A percentile compares a stretch with the other conserved stretches of the same genome.
phyloP scores from a whole-genome alignment of 805 yeast species.

The Yarrowia sp. region DNA sequence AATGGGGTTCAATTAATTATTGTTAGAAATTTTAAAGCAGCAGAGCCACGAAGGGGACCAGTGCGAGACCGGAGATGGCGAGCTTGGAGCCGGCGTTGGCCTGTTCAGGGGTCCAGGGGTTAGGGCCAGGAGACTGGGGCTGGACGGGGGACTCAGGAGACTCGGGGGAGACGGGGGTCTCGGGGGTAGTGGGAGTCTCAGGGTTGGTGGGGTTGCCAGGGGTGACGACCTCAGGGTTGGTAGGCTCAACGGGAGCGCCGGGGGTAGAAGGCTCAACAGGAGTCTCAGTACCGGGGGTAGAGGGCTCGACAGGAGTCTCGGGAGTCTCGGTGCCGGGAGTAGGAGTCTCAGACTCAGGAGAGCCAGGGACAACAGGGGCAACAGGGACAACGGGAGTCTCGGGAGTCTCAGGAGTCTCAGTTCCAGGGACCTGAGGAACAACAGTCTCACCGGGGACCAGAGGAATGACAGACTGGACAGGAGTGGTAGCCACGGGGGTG shows the following conservation, averaged over 20 bases:
- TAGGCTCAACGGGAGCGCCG: not conserved
- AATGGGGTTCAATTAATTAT: not conserved
- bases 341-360: not conserved
- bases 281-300: not conserved
- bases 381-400: not conserved
- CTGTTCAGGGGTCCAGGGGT: not conserved
- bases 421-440: not conserved
- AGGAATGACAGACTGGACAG: not conserved
- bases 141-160: not conserved
- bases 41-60: conserved; percentile 6
- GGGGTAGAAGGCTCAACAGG: not conserved
- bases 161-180: not conserved
- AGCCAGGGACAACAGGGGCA: no score
- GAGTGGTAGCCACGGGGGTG: not conserved
- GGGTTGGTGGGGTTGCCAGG: not conserved
- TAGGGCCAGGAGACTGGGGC: not conserved
- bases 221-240: no score
- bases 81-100: conserved; percentile 4
- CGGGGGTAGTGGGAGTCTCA: not conserved
- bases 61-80: not conserved
- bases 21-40: conserved; percentile 5
- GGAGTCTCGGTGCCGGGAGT: not conserved
- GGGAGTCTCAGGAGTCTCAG: not conserved
- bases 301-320: not conserved
- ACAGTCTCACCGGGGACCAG: not conserved